These are phyloP conservation scores for Cladophialophora yegresii DNA, from an alignment of 2,329 filamentous ascomycete species.

Conservation along the genomic window DNA sequence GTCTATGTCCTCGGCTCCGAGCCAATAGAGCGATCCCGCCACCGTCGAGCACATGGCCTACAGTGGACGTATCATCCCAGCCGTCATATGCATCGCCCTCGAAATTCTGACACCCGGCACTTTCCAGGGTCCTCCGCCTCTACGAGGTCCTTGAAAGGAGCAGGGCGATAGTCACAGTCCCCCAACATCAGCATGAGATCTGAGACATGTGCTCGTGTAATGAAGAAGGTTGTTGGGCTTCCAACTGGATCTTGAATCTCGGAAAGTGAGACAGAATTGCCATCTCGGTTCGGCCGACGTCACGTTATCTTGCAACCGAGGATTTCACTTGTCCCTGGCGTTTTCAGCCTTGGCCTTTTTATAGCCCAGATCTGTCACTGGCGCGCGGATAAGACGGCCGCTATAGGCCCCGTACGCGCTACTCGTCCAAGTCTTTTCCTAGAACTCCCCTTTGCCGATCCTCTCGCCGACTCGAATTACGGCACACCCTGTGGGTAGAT, in stretches of 20 bases:
- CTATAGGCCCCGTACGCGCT: background rate
- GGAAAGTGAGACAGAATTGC: background rate
- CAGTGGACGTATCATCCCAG: background rate
- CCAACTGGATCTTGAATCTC: background rate
- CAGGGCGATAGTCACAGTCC: background rate
- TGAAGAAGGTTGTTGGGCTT: background rate
- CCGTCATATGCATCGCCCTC: background rate
- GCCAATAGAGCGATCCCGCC: background rate
- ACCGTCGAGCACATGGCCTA: background rate
- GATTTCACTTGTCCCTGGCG: background rate
- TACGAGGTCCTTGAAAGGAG: background rate
- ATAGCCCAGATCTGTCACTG: slow-evolving; percentile 2
- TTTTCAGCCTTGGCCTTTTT: slow-evolving; percentile 15
- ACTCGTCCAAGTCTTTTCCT: background rate
- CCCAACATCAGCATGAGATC: background rate
- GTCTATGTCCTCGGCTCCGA: background rate
- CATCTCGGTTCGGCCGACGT: background rate
- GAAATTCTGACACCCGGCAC: background rate
- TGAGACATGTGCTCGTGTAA: background rate
- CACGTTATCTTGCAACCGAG: background rate
- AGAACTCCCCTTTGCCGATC: background rate
- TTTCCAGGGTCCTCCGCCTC: background rate
- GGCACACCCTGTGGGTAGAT: background rate
- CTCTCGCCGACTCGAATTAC: background rate
- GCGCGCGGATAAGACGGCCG: background rate